phyloP scores from a whole-genome alignment of 352 stramenopile genomes.

The Thraustochytrium striatum region DNA sequence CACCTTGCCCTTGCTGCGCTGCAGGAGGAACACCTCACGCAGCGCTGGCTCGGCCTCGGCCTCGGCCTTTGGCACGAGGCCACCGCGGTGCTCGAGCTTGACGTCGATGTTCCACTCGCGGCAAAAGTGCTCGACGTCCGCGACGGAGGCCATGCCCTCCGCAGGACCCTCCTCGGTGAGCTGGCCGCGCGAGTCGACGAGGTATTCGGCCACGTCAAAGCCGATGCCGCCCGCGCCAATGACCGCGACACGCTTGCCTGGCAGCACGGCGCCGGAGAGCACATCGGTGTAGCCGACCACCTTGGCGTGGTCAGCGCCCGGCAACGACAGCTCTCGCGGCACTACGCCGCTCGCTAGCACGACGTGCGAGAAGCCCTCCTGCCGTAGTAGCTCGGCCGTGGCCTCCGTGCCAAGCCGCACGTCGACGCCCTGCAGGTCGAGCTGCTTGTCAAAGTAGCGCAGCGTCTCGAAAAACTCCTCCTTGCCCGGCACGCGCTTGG shows the following conservation, averaged over 20 bases:
- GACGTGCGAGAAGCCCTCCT: conserved; percentile 76
- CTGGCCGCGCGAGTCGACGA: conserved; percentile 66
- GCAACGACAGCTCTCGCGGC: conserved; percentile 79
- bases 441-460: conserved; percentile 83
- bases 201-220: conserved; percentile 94
- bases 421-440: conserved; percentile 76
- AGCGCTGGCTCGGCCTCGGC: conserved; percentile 55
- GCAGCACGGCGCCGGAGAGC: conserved; percentile 73
- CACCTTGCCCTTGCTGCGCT: conserved; percentile 88
- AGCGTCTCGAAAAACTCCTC: conserved; percentile 96
- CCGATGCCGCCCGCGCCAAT: conserved; percentile 94
- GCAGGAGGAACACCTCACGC: conserved; percentile 85
- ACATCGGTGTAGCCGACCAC: conserved; percentile 92
- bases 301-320: conserved; percentile 75
- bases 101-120: conserved; percentile 90
- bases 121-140: conserved; percentile 75
- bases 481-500: conserved; percentile 91
- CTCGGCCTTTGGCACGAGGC: conserved; percentile 63
- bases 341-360: conserved; percentile 90
- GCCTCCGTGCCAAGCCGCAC: conserved; percentile 62
- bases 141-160: conserved; percentile 56
- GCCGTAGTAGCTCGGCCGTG: conserved; percentile 60
- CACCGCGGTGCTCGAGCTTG: conserved; percentile 70
- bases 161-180: conserved; percentile 46
- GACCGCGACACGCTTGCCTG: conserved; percentile 86